Base-by-base conservation (phyloP, 2,329 filamentous ascomycete species). In the Trichoderma afroharzianum region DNA sequence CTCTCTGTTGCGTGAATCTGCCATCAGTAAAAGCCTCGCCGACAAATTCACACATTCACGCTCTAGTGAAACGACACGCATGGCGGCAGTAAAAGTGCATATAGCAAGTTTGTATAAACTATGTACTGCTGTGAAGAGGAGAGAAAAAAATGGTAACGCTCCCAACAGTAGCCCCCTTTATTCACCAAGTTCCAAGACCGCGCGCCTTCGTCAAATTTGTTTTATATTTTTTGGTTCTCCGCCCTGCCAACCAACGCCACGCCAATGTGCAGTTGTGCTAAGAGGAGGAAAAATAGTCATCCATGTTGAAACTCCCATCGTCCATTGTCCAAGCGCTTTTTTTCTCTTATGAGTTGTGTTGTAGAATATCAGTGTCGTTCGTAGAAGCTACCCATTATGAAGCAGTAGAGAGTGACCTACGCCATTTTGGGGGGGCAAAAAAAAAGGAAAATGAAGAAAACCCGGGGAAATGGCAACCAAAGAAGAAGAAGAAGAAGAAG, bases 221-320 rank as follows among this genome's bases (percentile, higher is more conserved):
- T 43, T 68, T 57, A 30, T 63, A 43, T 61, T 57, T 68, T 68
- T 55, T 68, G 5, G 39, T 63, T 63, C 26, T 68, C 70, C 70
- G 55, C 63, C 57, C 43, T 68, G 57, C 70, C 63, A 61, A 61
- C 63, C 57, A 71, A 71, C 70, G 70, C 70, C 69, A 55, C 62
- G 69, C 69, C 63, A 61, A 66, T 67, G 69, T 66, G 69, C 53
- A 71, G 39, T 71, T 71, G 62, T 61, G 62, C 69, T 39, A 61
- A 64, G 53, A 39, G 36, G 43, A 61, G 36, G 63, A 47, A 30
- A 66, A 66, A 61, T 53, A 24, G 53, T 61, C 26, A 53, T 9
- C 66, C 39, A 57, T 68, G 26, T 15, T 50, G 50, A 24, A 28
- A n/a, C 15, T 61, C 66, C 64, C 39, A 14, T 61, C 55, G 8